Percentiles rank a stretch among this genome's conserved stretches.
Conservation (phyloP, 495 filamentous ascomycete genomes). For the Lophiostoma macrostomum region DNA sequence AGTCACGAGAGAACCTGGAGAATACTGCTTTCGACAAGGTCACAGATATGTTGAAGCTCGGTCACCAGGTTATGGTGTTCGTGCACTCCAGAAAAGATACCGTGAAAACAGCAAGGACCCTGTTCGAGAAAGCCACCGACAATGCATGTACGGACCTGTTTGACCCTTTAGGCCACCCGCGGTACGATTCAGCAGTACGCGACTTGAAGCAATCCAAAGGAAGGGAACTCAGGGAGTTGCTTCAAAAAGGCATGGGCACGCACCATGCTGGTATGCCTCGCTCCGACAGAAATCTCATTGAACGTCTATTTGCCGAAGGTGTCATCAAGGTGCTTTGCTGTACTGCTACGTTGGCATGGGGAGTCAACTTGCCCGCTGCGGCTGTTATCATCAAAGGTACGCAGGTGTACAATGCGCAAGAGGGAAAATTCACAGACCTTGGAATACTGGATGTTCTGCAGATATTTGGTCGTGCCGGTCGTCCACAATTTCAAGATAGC, state of each 20-base stretch:
- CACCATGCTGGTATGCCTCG: slow-evolving; percentile 96
- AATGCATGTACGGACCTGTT: slow-evolving; percentile 74
- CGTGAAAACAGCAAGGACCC: slow-evolving; percentile 75
- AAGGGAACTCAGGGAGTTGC: slow-evolving; percentile 79
- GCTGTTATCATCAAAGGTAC: slow-evolving; percentile 98
- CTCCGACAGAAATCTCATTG: slow-evolving; percentile 89
- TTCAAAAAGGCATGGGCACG: slow-evolving; percentile 85
- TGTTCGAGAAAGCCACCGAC: slow-evolving; percentile 83
- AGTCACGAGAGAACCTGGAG: slow-evolving; percentile 85
- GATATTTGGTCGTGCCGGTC: slow-evolving; percentile 96
- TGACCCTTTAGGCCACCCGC: slow-evolving; percentile 66
- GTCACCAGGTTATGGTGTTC: slow-evolving; percentile 98
- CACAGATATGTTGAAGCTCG: slow-evolving; percentile 80
- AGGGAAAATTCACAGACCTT: slow-evolving; percentile 93
- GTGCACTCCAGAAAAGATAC: slow-evolving; percentile 97
- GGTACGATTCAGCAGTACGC: slow-evolving; percentile 68
- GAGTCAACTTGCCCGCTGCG: slow-evolving; percentile 96
- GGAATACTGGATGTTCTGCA: slow-evolving; percentile 97
- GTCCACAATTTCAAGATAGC: slow-evolving; percentile 92
- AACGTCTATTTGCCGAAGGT: slow-evolving; percentile 82
- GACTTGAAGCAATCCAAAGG: slow-evolving; percentile 82
- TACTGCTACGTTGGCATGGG: slow-evolving; percentile 97
- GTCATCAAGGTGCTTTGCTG: slow-evolving; percentile 94
- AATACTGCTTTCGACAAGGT: slow-evolving; percentile 86
- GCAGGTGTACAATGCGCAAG: slow-evolving; percentile 91